Evolutionary conservation across 805 yeast genomes (phyloP), one percentile per base, ranked within the genome.

Genomic region (Yarrowia sp.): DNA sequence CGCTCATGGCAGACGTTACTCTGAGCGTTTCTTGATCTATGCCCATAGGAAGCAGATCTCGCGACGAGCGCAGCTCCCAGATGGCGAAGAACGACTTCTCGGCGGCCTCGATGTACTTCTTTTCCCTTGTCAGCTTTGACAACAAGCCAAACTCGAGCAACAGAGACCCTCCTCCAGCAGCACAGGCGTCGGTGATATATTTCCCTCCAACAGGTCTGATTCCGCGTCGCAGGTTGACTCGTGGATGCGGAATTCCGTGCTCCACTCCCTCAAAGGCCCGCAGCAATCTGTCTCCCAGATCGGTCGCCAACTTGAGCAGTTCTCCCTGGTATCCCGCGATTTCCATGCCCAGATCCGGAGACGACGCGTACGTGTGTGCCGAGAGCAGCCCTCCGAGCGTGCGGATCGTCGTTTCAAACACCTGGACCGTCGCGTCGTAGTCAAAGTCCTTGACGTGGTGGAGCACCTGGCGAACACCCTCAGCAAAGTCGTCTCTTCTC

Each of bases 151-250:
- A 82, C 73, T 92, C 98, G 36, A 92, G 76, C 64, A 90, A 79
- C 2, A 96, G 88, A 0, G 92, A 84, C 0, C 91, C 87, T 16
- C 92, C 93, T 2, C 97, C 97, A 0, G 97, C 87, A 0, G 91
- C 82, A 70, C 97, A 91, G 6, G 91, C 91, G 64, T 89, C 96
- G 12, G 76, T 66, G 33, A 73, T 61, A 18, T 64, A 63, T 60
- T 68, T 65, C 4, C 58, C 55, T 2, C 65, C 61, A 6, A 65
- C 66, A 0, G 66, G 66, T 4, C 66, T 67, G 0, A 82, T 75
- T 0, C 92, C 93, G 21, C 75, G 67, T 16, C 74, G 74, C 22
- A 92, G 71, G 70, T 92, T 90, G 8, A 90, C 82, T 64, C 97
- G 75, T 0, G 98, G 90, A n/a, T 80, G 77, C 0, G 97, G 97